A percentile compares a stretch with the other conserved stretches of the same genome.
These are phyloP conservation scores for Yueomyces sp. DNA, from an alignment of 805 yeast species.

Conservation along the genomic window DNA sequence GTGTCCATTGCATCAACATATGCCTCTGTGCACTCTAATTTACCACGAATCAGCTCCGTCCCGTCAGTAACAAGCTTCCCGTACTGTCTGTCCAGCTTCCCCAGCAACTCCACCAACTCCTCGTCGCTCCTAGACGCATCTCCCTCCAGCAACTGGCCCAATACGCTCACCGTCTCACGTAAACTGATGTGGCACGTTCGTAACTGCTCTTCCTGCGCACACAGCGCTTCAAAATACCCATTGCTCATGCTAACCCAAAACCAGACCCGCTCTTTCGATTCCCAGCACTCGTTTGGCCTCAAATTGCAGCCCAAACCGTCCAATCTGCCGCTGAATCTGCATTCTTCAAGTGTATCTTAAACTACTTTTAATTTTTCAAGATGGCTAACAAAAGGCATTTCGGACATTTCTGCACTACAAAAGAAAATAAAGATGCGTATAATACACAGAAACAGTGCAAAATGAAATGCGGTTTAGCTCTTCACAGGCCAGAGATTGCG, in stretches of 20 bases:
- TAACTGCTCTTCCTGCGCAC: conserved; percentile 15
- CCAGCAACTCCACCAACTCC: conserved; percentile 5
- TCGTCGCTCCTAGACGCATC: conserved; percentile 6
- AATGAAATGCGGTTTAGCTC: not conserved
- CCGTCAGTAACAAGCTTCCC: conserved; percentile 5
- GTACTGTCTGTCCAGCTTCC: conserved; percentile 6
- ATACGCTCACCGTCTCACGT: conserved; percentile 1
- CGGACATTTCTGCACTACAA: too few relatives aligned
- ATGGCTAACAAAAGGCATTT: too few relatives aligned
- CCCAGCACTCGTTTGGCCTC: too few relatives aligned
- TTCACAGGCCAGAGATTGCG: too few relatives aligned
- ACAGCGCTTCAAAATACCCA: conserved; percentile 13
- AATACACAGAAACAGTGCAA: conserved; percentile 1
- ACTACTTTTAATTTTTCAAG: too few relatives aligned
- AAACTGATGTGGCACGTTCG: conserved; percentile 11
- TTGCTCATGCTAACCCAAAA: not conserved
- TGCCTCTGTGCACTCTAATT: conserved; percentile 12
- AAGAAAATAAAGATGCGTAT: not conserved
- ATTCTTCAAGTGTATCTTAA: too few relatives aligned
- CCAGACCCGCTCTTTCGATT: too few relatives aligned
- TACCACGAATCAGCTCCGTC: conserved; percentile 10
- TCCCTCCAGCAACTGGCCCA: conserved; percentile 7
- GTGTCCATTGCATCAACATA: conserved; percentile 2
- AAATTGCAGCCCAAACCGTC: too few relatives aligned
- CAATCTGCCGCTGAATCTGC: too few relatives aligned